phyloP scores from a whole-genome alignment of 1,139 yeast genomes.

The Yamadazyma atlantica region DNA sequence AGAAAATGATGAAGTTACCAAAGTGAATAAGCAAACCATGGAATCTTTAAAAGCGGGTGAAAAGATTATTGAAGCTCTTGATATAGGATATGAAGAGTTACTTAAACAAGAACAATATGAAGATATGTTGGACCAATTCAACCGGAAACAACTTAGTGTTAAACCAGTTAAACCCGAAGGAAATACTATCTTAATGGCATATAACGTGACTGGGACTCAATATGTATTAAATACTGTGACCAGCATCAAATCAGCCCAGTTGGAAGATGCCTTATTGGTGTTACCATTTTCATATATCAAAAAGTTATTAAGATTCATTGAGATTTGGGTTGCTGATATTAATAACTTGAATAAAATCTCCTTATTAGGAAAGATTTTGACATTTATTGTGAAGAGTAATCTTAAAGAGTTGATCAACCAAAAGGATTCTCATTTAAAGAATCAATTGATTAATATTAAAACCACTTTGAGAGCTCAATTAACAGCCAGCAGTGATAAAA shows the following conservation, averaged over 20 bases:
- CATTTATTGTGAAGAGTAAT: conserved; percentile 69
- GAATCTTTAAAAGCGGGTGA: conserved; percentile 97
- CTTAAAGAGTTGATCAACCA: conserved; percentile 73
- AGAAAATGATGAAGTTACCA: conserved; percentile 55
- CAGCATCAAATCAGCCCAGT: conserved; percentile 76
- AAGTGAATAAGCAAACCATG: conserved; percentile 79
- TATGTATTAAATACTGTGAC: conserved; percentile 72
- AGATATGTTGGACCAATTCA: conserved; percentile 30
- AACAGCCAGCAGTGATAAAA: conserved; percentile 49
- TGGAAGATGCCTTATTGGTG: conserved; percentile 89
- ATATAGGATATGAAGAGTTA: conserved; percentile 73
- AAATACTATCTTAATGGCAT: conserved; percentile 69
- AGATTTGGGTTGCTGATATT: conserved; percentile 64
- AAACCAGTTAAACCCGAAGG: conserved; percentile 61
- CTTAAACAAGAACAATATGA: conserved; percentile 54
- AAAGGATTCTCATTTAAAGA: conserved; percentile 60
- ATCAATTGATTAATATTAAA: conserved; percentile 60
- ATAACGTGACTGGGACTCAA: conserved; percentile 69
- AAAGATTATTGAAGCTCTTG: conserved; percentile 87
- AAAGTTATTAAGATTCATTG: conserved; percentile 68
- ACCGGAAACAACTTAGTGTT: conserved; percentile 37
- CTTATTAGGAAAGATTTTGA: conserved; percentile 69
- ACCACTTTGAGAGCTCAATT: conserved; percentile 56
- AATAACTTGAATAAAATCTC: conserved; percentile 52
- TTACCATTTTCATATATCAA: conserved; percentile 85